These are phyloP conservation scores for Cylindrotheca fusiformis DNA, from an alignment of 108 stramenopile species.

Conservation along the genomic window DNA sequence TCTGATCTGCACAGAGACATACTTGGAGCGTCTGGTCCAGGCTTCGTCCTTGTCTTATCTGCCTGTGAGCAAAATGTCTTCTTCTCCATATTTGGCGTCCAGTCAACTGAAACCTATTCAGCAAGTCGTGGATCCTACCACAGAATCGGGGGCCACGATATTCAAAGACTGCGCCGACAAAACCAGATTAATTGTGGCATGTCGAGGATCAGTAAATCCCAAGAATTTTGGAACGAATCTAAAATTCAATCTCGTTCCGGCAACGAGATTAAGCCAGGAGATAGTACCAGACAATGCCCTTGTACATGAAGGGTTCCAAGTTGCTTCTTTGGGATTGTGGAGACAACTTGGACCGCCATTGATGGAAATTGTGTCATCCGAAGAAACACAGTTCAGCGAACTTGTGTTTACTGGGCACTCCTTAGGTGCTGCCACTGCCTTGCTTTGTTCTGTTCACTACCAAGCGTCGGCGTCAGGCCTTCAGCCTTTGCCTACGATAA, in stretches of 20 bases:
- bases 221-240: slow-evolving; percentile 59
- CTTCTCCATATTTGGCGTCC: slow-evolving; percentile 42
- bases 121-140: slow-evolving; percentile 52
- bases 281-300: slow-evolving; percentile 10
- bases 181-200: slow-evolving; percentile 45
- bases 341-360: slow-evolving; percentile 31
- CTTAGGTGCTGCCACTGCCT: slow-evolving; percentile 59
- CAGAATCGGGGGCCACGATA: slow-evolving; percentile 57
- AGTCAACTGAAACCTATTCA: slow-evolving; percentile 34
- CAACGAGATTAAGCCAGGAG: slow-evolving; percentile 18
- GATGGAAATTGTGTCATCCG: slow-evolving; percentile 13
- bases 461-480: slow-evolving; percentile 6
- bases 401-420: slow-evolving; percentile 73
- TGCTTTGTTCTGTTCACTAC: slow-evolving; percentile 50
- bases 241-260: slow-evolving; percentile 43
- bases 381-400: slow-evolving; percentile 58
- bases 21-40: slow-evolving; percentile 36
- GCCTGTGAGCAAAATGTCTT: slow-evolving; percentile 42
- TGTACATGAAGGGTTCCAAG: slow-evolving; percentile 57
- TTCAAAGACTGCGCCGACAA: slow-evolving; percentile 17
- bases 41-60: slow-evolving; percentile 65
- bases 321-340: slow-evolving; percentile 55
- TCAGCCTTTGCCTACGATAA: slow-evolving; percentile 19
- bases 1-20: neutral
- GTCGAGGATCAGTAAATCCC: slow-evolving; percentile 50